A percentile compares a stretch with the other conserved stretches of the same genome.
Conservation (phyloP, 176 grass and related monocot genomes). For the Eragrostis nindensis region DNA sequence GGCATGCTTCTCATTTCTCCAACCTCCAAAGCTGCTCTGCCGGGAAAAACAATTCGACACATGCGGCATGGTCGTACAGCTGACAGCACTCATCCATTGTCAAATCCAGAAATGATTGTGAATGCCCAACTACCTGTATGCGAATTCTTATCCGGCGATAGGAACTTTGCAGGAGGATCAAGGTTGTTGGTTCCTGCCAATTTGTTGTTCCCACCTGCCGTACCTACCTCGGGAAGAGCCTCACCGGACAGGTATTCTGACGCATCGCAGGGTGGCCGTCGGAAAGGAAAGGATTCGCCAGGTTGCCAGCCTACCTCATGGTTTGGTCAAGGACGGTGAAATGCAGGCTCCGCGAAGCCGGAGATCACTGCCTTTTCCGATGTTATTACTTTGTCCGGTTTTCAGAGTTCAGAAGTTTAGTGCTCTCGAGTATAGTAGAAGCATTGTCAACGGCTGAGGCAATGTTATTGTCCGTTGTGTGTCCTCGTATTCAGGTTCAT, state of each 20-base stretch:
- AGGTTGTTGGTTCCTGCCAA: conserved; percentile 29
- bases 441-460: conserved; percentile 13
- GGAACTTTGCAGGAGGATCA: conserved; percentile 30
- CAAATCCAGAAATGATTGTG: conserved; percentile 31
- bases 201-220: conserved; percentile 55
- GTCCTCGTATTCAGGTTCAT: too few species aligned
- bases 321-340: conserved; percentile 24
- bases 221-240: conserved; percentile 44
- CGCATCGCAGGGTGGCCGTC: conserved; percentile 4
- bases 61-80: background rate
- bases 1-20: too few species aligned
- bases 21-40: too few species aligned
- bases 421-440: too few species aligned
- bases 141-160: conserved; percentile 11
- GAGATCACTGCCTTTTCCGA: background rate
- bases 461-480: background rate
- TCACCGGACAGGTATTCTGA: conserved; percentile 16
- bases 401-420: background rate
- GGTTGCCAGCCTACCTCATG: conserved; percentile 39
- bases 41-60: background rate
- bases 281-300: conserved; percentile 18
- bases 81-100: background rate
- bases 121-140: conserved; percentile 15
- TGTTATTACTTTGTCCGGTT: background rate
- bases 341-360: background rate